Conservation (phyloP, 768 basidiomycete species). For the Xanthoconium purpureum region DNA sequence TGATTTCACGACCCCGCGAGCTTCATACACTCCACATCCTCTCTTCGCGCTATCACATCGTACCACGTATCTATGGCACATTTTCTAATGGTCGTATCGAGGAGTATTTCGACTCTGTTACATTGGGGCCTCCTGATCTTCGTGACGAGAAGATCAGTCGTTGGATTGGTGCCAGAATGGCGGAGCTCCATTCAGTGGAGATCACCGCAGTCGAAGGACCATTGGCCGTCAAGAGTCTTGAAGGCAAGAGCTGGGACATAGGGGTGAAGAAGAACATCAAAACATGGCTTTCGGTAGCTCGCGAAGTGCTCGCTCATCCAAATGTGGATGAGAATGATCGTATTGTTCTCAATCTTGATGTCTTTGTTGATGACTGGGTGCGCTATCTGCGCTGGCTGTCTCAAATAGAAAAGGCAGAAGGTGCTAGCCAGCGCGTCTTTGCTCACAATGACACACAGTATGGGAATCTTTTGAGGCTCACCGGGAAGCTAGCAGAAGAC, state of each 20-base stretch:
- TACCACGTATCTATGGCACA: constrained; percentile 90
- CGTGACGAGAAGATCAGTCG: constrained; percentile 71
- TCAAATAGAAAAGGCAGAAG: constrained; percentile 52
- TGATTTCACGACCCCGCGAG: constrained; percentile 87
- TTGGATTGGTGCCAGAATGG: constrained; percentile 93
- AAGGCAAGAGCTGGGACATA: constrained; percentile 52
- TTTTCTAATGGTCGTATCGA: constrained; percentile 95
- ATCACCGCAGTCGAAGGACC: constrained; percentile 60
- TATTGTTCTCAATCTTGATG: constrained; percentile 58
- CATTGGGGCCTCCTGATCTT: constrained; percentile 75
- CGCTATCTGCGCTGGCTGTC: constrained; percentile 70
- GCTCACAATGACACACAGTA: constrained; percentile 96
- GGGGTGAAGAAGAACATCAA: constrained; percentile 64
- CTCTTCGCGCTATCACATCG: constrained; percentile 83
- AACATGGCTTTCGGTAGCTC: constrained; percentile 69
- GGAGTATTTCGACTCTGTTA: constrained; percentile 89
- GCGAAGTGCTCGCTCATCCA: constrained; percentile 68
- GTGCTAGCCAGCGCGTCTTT: constrained; percentile 67
- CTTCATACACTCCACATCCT: constrained; percentile 86
- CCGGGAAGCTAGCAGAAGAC: constrained; percentile 45
- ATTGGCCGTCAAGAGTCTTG: constrained; percentile 35
- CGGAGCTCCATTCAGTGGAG: constrained; percentile 92
- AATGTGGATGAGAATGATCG: constrained; percentile 44
- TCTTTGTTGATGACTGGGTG: constrained; percentile 62
- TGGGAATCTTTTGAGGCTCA: constrained; percentile 83